A percentile compares a stretch with the other conserved stretches of the same genome.
Evolutionary conservation across 2,329 filamentous ascomycete species (phyloP).

Genomic region (Neonectria punicea): DNA sequence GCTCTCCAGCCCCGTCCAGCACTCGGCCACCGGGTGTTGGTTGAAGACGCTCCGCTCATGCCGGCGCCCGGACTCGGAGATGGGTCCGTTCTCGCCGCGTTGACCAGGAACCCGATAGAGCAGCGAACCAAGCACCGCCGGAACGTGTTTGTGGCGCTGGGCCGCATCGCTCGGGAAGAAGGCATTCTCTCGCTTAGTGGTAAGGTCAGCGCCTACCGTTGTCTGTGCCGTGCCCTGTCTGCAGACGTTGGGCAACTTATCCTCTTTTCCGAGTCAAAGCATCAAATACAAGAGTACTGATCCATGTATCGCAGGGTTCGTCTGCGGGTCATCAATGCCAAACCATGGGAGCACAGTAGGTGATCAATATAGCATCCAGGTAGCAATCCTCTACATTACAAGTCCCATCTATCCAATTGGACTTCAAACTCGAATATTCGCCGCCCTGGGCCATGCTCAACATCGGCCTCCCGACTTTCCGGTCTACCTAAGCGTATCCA

Average conservation of each 20-base stretch:
- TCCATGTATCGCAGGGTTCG: conserved; percentile 48
- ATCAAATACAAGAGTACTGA: conserved; percentile 21
- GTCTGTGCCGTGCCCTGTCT: too few species aligned
- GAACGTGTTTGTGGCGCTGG: conserved; percentile 27
- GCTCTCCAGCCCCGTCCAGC: conserved; percentile 31
- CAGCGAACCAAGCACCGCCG: conserved; percentile 25
- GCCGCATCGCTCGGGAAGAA: conserved; percentile 26
- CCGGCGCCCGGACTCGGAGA: conserved; percentile 25
- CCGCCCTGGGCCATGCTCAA: conserved; percentile 9
- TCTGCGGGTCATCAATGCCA: neutral
- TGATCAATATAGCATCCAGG: neutral
- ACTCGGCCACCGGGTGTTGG: conserved; percentile 26
- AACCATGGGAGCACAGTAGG: neutral
- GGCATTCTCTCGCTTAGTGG: conserved; percentile 26
- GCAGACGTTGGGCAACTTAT: conserved; percentile 27
- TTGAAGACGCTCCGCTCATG: conserved; percentile 26
- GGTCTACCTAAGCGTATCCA: conserved; percentile 38
- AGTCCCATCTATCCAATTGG: conserved; percentile 22
- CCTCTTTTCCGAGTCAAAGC: conserved; percentile 35
- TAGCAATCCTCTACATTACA: conserved; percentile 16
- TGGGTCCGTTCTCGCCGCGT: conserved; percentile 62
- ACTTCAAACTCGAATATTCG: conserved; percentile 11
- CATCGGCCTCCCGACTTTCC: conserved; percentile 21
- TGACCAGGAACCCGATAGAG: conserved; percentile 61
- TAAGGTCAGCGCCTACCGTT: conserved; percentile 14